A percentile compares a stretch with the other conserved stretches of the same genome.
Conservation (phyloP, 2,329 filamentous ascomycete species). For the Trichoderma simmonsii region DNA sequence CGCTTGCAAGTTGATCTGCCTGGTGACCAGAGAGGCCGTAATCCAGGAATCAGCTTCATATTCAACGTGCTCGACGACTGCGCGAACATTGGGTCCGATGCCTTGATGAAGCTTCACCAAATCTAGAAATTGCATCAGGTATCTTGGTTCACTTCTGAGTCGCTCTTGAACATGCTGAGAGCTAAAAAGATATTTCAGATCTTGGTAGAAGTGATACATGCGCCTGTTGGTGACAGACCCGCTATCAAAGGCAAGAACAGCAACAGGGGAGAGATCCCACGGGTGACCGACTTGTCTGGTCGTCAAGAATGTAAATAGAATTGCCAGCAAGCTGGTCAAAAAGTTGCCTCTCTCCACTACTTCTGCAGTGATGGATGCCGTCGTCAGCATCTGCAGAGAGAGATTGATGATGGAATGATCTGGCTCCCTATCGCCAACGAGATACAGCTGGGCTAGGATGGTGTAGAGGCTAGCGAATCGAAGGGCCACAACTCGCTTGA, state of each 20-base stretch:
- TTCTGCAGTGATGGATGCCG: slow-evolving; percentile 92
- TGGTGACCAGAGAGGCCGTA: slow-evolving; percentile 86
- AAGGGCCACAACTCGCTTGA: slow-evolving; percentile 89
- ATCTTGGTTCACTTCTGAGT: slow-evolving; percentile 78
- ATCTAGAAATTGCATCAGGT: slow-evolving; percentile 91
- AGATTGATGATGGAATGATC: slow-evolving; percentile 99
- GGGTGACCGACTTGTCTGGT: slow-evolving; percentile 94
- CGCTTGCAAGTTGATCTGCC: slow-evolving; percentile 91
- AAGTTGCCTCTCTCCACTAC: slow-evolving; percentile 95
- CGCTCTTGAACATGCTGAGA: slow-evolving; percentile 85
- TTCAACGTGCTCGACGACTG: slow-evolving; percentile 92
- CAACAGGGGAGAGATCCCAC: slow-evolving; percentile 79
- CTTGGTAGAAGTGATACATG: slow-evolving; percentile 97
- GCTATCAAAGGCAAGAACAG: slow-evolving; percentile 86
- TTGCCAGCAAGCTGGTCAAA: slow-evolving; percentile 89
- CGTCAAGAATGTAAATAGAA: slow-evolving; percentile 94
- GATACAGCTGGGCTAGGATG: slow-evolving; percentile 85
- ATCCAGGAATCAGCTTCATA: slow-evolving; percentile 99
- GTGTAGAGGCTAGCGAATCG: slow-evolving; percentile 96
- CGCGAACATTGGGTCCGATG: slow-evolving; percentile 88
- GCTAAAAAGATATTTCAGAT: slow-evolving; percentile 85
- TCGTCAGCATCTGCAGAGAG: slow-evolving; percentile 93
- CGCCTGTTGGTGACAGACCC: slow-evolving; percentile 92
- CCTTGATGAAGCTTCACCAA: slow-evolving; percentile 94
- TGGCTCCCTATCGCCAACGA: slow-evolving; percentile 92